phyloP scores from a whole-genome alignment of 2,329 filamentous ascomycete genomes.

The Aspergillus ibericus region DNA sequence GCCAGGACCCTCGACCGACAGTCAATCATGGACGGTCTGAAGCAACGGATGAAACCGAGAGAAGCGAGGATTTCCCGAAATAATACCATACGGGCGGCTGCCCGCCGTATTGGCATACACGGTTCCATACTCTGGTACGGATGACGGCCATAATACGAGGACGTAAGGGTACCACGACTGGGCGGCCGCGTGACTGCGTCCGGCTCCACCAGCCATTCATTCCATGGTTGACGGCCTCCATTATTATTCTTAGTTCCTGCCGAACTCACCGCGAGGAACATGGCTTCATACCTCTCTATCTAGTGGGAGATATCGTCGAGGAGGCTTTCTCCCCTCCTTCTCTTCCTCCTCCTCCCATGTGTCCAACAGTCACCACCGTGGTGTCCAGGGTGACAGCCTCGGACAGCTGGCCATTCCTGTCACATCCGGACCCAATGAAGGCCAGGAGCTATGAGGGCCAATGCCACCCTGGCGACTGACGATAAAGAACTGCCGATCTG shows the following conservation, averaged over 20 bases:
- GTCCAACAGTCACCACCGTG: background rate
- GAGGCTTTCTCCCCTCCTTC: background rate
- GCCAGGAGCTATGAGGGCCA: background rate
- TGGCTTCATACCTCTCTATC: background rate
- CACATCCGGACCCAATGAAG: background rate
- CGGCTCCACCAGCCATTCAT: slow-evolving; percentile 12
- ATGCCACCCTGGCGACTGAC: slow-evolving; percentile 15
- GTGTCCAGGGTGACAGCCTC: background rate
- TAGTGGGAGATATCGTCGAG: background rate
- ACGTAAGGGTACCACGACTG: slow-evolving; percentile 13
- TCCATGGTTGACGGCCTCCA: slow-evolving; percentile 2
- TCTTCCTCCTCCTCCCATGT: background rate
- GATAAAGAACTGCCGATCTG: slow-evolving; percentile 22
- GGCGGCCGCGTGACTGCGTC: slow-evolving; percentile 17
- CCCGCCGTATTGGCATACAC: background rate
- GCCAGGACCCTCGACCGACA: background rate
- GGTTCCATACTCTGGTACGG: too few species aligned
- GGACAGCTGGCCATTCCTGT: background rate
- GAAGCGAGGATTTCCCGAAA: slow-evolving; percentile 7
- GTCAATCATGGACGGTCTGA: background rate
- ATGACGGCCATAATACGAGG: background rate
- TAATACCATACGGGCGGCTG: background rate
- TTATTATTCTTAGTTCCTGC: background rate
- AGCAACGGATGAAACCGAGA: slow-evolving; percentile 1
- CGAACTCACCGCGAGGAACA: background rate